Conservation (phyloP, 2,329 filamentous ascomycete species). For the Monilinia polystroma region DNA sequence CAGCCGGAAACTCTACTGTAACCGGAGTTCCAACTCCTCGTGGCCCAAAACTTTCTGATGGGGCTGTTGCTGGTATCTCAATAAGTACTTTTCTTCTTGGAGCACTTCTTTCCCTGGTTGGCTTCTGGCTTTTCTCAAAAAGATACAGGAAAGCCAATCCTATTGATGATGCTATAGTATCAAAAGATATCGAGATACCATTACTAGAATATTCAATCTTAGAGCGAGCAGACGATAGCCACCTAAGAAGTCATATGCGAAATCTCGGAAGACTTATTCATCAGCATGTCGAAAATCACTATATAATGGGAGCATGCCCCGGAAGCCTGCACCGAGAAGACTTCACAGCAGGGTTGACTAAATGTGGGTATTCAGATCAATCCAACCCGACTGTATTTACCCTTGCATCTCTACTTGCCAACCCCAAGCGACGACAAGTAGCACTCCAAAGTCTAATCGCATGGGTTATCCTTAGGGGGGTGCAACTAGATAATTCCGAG, state of each 20-base stretch:
- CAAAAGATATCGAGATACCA: not conserved
- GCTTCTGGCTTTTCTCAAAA: not conserved
- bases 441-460: constrained; percentile 18
- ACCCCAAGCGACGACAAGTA: not conserved
- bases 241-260: constrained; percentile 41
- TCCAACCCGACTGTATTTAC: not conserved
- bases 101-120: constrained; percentile 22
- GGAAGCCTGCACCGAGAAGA: constrained; percentile 3
- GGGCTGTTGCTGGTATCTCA: constrained; percentile 41
- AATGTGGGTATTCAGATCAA: constrained; percentile 9
- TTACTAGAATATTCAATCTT: constrained; percentile 41
- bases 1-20: not conserved
- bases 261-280: constrained; percentile 42
- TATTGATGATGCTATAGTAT: not conserved
- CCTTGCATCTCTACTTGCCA: constrained; percentile 10
- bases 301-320: constrained; percentile 33
- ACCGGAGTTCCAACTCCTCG: not conserved
- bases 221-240: constrained; percentile 42
- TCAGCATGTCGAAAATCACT: constrained; percentile 46
- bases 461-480: constrained; percentile 4
- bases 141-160: not conserved
- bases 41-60: constrained; percentile 21
- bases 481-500: not conserved
- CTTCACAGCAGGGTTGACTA: not conserved
- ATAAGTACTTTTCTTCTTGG: constrained; percentile 42